Base-by-base conservation (phyloP, 2,329 filamentous ascomycete species). In the Clonostachys byssicola region DNA sequence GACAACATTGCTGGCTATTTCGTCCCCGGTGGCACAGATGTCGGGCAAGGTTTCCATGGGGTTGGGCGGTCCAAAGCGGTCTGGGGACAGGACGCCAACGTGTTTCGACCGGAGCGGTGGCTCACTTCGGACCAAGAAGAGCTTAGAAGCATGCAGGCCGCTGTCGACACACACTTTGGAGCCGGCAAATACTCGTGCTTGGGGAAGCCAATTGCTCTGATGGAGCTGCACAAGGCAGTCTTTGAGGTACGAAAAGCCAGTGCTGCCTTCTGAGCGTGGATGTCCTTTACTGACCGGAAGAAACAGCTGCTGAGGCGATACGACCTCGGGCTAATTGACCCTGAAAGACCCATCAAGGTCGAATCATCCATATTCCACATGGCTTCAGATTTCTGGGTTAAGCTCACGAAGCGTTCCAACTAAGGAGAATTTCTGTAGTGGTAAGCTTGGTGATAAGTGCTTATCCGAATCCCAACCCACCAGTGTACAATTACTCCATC, bases 1-100 rank as follows among this genome's bases (percentile, higher is more conserved):
- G 80, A 78, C 8, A 72, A 72, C 35, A 69, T 72, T 48, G 62
- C 81, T 44, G 78, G 77, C 6, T 58, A 67, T 13, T 68, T 71
- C 50, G 67, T 81, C 36, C 73, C 74, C 1, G 77, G 69, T 2
- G 79, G 78, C 17, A 80, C 76, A 0, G 60, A 68, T 10, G 58
- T 83, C 8, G 78, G 77, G 0, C 68, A 77, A 20, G 81, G 81
- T 45, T 75, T 74, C 3, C 78, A 77, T 66, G 76, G 78, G 3
- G 54, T 82, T 46, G 73, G 76, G 40, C 64, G 77, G 1, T 72
- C 78, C 49, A 65, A 58, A 43, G 58, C 58, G 0, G 63, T 73
- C 0, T 83, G 78, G 57, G 78, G 78, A 1, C 49, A 61, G 0
- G 78, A 82, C 42, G 72, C 75, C 1, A 74, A 79, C 18, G 59